These are phyloP conservation scores for Brachypodium distachyon DNA, from an alignment of 202 grass and related monocot genomes.

Conservation along the genomic window DNA sequence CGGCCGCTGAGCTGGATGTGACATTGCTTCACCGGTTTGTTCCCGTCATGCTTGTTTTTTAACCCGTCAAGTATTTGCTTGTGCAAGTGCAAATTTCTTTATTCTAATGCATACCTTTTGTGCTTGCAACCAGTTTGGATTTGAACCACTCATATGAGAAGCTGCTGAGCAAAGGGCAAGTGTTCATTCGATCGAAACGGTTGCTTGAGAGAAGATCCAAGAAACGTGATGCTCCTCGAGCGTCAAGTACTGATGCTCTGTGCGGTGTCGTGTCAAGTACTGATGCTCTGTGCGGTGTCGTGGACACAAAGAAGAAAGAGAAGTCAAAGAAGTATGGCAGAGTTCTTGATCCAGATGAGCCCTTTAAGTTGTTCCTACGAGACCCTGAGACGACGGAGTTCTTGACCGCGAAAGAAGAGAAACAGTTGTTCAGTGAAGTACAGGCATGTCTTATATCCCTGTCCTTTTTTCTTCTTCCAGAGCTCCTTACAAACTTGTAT, in stretches of 20 bases:
- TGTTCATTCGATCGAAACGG: conserved; percentile 61
- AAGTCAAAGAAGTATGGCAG: conserved; percentile 48
- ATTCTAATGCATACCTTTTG: not conserved
- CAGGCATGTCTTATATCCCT: conserved; percentile 42
- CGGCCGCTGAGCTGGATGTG: conserved; percentile 8
- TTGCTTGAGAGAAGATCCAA: conserved; percentile 64
- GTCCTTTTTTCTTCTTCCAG: too few species aligned
- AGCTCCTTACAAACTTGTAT: not conserved
- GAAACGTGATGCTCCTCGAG: conserved; percentile 34
- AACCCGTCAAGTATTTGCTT: not conserved
- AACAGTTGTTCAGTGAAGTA: conserved; percentile 62
- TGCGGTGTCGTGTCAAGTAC: not conserved
- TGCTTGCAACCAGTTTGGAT: conserved; percentile 19
- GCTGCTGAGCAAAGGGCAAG: conserved; percentile 24
- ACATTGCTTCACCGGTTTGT: conserved; percentile 23
- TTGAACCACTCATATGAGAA: not conserved
- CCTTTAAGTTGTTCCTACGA: conserved; percentile 63
- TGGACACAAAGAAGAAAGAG: conserved; percentile 20
- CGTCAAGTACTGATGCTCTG: conserved; percentile 13
- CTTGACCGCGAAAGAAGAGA: conserved; percentile 74
- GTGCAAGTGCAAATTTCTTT: not conserved
- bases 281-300: not conserved
- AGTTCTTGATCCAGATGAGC: conserved; percentile 54
- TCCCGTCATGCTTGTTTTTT: not conserved
- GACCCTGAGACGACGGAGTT: conserved; percentile 68